Percentiles rank a stretch among this genome's conserved stretches.
Evolutionary conservation across 2,329 filamentous ascomycete genomes (phyloP).

Genomic region (Sporothrix brunneoviolacea): DNA sequence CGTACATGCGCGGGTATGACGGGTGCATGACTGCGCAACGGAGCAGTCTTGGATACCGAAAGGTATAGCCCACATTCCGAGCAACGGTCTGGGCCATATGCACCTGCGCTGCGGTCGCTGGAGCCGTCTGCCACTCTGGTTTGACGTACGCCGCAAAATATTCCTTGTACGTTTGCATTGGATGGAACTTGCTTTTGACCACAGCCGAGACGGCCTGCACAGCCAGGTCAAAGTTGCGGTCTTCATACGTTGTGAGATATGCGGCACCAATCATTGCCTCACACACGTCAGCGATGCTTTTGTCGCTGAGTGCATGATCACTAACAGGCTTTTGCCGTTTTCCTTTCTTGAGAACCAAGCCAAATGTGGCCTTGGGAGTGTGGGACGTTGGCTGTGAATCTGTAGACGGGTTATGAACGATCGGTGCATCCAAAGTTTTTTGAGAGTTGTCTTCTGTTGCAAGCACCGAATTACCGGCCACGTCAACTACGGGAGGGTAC

Average conservation of each 20-base stretch:
- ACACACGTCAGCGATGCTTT: conserved; percentile 88
- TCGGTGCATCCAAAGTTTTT: no score
- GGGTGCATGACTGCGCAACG: conserved; percentile 84
- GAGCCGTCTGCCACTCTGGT: conserved; percentile 62
- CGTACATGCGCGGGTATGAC: conserved; percentile 68
- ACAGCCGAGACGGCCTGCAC: conserved; percentile 61
- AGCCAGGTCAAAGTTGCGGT: conserved; percentile 47
- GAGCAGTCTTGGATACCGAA: conserved; percentile 68
- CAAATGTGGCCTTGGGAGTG: conserved; percentile 22
- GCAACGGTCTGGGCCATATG: conserved; percentile 62
- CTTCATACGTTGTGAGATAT: conserved; percentile 43
- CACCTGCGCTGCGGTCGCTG: conserved; percentile 58
- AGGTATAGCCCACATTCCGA: conserved; percentile 51
- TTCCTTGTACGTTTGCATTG: conserved; percentile 61
- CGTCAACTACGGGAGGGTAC: conserved; percentile 61
- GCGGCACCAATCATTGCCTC: conserved; percentile 91
- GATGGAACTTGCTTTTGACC: conserved; percentile 63
- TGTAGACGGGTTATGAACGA: no score
- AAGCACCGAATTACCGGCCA: neutral
- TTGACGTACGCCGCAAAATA: conserved; percentile 64
- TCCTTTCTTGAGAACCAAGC: conserved; percentile 65
- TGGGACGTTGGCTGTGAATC: neutral
- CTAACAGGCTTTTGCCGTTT: conserved; percentile 50
- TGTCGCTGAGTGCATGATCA: conserved; percentile 69
- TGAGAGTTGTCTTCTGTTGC: no score